phyloP scores from a whole-genome alignment of 2,329 filamentous ascomycete species.

The Fusarium sp. region DNA sequence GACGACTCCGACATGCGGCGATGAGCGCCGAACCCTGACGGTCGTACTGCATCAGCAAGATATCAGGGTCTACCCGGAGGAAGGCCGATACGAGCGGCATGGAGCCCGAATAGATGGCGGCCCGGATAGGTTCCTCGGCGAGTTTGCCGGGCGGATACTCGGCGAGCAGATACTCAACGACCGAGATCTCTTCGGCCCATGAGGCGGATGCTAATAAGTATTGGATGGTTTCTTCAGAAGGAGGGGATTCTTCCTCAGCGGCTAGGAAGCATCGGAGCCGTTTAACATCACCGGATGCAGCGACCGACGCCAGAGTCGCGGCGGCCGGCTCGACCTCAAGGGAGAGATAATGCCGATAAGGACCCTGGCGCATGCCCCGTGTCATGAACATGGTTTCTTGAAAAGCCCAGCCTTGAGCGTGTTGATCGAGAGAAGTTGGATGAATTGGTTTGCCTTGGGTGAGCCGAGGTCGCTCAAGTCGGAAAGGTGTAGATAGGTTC shows the following conservation, averaged over 20 bases:
- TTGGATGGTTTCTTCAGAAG: conserved; percentile 5
- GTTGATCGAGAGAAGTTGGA: not conserved
- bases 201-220: not conserved
- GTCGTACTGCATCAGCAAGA: conserved; percentile 22
- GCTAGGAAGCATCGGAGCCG: not conserved
- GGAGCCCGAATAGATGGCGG: conserved; percentile 18
- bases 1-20: conserved; percentile 20
- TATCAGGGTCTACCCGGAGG: conserved; percentile 9
- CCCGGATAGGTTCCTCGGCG: conserved; percentile 12
- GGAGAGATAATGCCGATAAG: not conserved
- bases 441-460: not conserved
- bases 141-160: conserved; percentile 1
- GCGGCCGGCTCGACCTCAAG: not conserved
- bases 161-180: conserved; percentile 11
- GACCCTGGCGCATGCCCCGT: not conserved
- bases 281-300: not conserved
- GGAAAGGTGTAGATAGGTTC: not conserved
- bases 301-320: not conserved
- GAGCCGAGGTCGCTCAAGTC: not conserved
- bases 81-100: conserved; percentile 13
- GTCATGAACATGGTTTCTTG: not conserved
- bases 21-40: conserved; percentile 18
- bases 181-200: not conserved
- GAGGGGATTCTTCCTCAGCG: not conserved
- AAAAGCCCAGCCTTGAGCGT: not conserved